Base-by-base conservation (phyloP, 768 basidiomycete genomes). In the Pleurotus giganteus region DNA sequence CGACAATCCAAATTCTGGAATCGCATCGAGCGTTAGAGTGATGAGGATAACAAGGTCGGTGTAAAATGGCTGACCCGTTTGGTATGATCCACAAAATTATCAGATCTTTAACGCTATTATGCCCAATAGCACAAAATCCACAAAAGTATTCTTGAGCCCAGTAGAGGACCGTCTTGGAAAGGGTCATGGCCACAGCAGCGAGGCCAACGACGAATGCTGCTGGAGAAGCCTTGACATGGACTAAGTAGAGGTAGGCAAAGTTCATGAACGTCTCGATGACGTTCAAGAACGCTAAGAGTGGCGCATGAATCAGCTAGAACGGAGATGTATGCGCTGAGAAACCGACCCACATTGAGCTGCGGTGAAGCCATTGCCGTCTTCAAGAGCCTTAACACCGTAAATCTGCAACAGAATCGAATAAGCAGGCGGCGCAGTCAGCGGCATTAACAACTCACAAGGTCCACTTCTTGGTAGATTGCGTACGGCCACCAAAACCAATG, bases 401-500 rank as follows among this genome's bases (percentile, higher is more conserved):
- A 93, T 73, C 85, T 90, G n/a, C n/a, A n/a, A n/a, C n/a, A n/a
- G n/a, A n/a, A 41, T 23, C 7, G 41, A 24, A 11, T 27, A 44
- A 28, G 17, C 9, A 37, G 34, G 29, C 11, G 23, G 24, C n/a
- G 26, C 32, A 19, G 23, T 21, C 39, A n/a, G 27, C 42, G 21
- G 26, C 27, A 11, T 11, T 17, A 13, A 15, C 53, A 23, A 66
- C 68, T 28, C 59, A 74, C 71, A 55, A 70, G 65, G 62, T 76
- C 71, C 53, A 74, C 59, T n/a, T 86, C 73, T 63, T 91, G 86
- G 69, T 92, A 93, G 27, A 89, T 56, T 23, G 76, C 79, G 64
- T 95, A 95, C 2, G 91, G 91, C 56, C 79, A 74, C 94, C 93
- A 96, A 41, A 95, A 80, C 93, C 92, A 95, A 61, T 94, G 89